Evolutionary conservation across 2,329 filamentous ascomycete genomes (phyloP), one percentile per base, ranked within the genome.

Genomic region (Sphaerostilbella broomeana): DNA sequence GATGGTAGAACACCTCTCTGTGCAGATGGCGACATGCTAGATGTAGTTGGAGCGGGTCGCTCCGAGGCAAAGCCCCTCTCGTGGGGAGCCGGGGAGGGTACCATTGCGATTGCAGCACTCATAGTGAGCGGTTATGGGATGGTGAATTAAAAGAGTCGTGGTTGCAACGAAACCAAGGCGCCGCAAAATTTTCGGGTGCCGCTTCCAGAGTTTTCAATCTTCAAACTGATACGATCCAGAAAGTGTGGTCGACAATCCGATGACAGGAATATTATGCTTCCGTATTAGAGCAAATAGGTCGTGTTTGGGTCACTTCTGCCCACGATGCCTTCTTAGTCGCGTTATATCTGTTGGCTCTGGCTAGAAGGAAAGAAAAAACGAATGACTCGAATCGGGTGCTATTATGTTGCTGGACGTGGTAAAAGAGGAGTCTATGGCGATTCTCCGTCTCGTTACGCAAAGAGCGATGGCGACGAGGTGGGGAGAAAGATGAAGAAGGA

Each of bases 91-190:
- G 77, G 78, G 59, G 78, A 81, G 50, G 77, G 77, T 57, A 75
- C 77, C 78, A 81, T 81, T 55, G 77, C 75, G 58, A 81, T 73
- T 62, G 75, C 77, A 59, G 78, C 70, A 68, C 77, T 81, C 78
- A 82, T 82, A 59, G 53, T 79, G 60, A 53, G 49, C 19, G 27
- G 3, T 10, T 32, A 8, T 32, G n/a, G 32, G 15, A 26, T 10
- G 28, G 25, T 11, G 32, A n/a, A 16, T 17, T 40, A 40, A n/a
- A n/a, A n/a, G 36, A 31, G 25, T 22, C 19, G 40, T 19, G 30
- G 10, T 35, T 37, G 40, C 29, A 6, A 7, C 30, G 15, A 17
- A 28, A 32, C 15, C 28, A 28, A 36, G 36, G 36, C 31, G 32
- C 35, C 36, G 27, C 36, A 36, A 37, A 31, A 21, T 19, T 32